Conservation (phyloP, 768 basidiomycete genomes). For the Russula vinacea region DNA sequence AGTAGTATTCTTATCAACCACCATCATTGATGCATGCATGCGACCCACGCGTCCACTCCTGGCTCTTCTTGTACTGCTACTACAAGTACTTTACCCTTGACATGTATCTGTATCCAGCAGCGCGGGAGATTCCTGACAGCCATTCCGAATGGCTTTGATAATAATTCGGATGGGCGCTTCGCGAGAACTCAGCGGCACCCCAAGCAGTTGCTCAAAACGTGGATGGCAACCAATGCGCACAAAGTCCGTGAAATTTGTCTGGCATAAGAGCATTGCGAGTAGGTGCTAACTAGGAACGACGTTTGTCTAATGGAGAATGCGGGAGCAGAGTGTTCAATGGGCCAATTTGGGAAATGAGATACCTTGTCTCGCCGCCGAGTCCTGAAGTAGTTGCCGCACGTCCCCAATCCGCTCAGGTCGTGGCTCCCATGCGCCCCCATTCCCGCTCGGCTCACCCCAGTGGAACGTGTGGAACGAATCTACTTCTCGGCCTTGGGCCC, state of each 20-base stretch:
- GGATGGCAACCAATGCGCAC: not conserved
- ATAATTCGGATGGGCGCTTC: slow-evolving; percentile 11
- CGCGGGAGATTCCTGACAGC: not conserved
- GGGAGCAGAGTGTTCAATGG: not conserved
- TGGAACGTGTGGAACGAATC: slow-evolving; percentile 53
- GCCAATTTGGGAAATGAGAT: slow-evolving; percentile 31
- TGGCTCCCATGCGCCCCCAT: slow-evolving; percentile 38
- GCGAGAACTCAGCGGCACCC: slow-evolving; percentile 21
- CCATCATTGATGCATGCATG: slow-evolving; percentile 5
- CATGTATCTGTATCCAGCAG: slow-evolving; percentile 12
- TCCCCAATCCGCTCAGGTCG: slow-evolving; percentile 40
- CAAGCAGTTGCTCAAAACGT: slow-evolving; percentile 1
- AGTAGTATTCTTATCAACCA: slow-evolving; percentile 7
- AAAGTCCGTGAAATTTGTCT: not conserved
- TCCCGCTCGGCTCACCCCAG: slow-evolving; percentile 43
- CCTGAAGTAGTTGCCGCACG: slow-evolving; percentile 38
- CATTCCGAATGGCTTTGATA: not conserved
- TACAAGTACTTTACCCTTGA: slow-evolving; percentile 9
- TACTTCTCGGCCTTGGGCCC: slow-evolving; percentile 47
- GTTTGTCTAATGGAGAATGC: slow-evolving; percentile 6
- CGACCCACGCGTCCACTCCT: slow-evolving; percentile 9
- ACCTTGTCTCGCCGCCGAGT: slow-evolving; percentile 43
- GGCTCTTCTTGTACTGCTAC: slow-evolving; percentile 22
- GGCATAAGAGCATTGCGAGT: not conserved
- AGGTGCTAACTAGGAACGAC: not conserved